Percentiles rank a stretch among this genome's conserved stretches.
Conservation (phyloP, 1,139 yeast genomes). For the Debaryomyces psychrophilus region DNA sequence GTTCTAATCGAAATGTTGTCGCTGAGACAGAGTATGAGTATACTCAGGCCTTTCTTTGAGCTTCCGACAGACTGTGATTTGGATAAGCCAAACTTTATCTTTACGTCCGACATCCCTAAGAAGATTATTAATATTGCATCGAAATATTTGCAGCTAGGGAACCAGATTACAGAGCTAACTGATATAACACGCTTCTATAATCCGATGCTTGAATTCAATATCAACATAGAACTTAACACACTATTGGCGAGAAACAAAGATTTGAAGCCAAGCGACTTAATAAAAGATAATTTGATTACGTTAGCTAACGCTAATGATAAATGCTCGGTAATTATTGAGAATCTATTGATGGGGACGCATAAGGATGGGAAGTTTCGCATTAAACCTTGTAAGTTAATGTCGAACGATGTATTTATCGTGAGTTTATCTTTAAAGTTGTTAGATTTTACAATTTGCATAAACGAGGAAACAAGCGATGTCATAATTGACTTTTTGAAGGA, state of each 20-base stretch:
- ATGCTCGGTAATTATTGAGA: conserved; percentile 8
- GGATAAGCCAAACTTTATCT: conserved; percentile 44
- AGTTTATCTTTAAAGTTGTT: conserved; percentile 30
- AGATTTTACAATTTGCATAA: conserved; percentile 21
- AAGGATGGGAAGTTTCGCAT: background rate
- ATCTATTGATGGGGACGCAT: background rate
- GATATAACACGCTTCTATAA: conserved; percentile 14
- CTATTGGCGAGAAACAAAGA: conserved; percentile 34
- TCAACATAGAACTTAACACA: conserved; percentile 43
- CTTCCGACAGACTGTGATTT: conserved; percentile 23
- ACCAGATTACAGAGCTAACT: conserved; percentile 11
- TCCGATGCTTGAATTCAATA: conserved; percentile 23
- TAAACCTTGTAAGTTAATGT: conserved; percentile 6
- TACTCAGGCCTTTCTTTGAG: conserved; percentile 7
- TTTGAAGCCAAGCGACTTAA: conserved; percentile 36
- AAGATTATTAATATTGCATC: conserved; percentile 18
- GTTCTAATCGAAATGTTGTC: conserved; percentile 4
- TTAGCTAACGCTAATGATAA: conserved; percentile 36
- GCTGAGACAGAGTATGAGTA: conserved; percentile 8
- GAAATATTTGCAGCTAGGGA: conserved; percentile 8
- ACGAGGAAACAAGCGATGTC: conserved; percentile 18
- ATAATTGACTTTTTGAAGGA: conserved; percentile 35
- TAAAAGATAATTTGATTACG: conserved; percentile 38
- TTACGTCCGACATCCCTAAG: conserved; percentile 40
- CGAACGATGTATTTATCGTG: conserved; percentile 40